A percentile compares a stretch with the other conserved stretches of the same genome.
These are phyloP conservation scores for Lipomyces yamadae DNA, from an alignment of 805 yeast species.

Conservation along the genomic window DNA sequence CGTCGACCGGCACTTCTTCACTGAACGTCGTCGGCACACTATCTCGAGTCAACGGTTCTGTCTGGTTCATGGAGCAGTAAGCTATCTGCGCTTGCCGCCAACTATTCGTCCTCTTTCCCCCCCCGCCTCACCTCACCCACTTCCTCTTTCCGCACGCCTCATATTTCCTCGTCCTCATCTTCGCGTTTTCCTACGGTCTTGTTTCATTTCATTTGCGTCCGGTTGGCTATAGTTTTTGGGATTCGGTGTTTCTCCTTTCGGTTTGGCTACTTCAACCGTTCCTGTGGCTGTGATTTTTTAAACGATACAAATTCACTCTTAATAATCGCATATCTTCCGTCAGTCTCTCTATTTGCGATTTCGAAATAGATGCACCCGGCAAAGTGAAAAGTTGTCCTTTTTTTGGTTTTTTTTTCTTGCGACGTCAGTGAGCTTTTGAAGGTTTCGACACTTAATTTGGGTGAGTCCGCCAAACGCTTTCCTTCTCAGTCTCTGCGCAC, in stretches of 20 bases:
- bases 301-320: no score
- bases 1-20: slow-evolving; percentile 26
- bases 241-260: not conserved
- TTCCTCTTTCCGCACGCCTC: not conserved
- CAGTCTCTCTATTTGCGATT: not conserved
- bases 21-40: slow-evolving; percentile 16
- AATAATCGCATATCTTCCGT: not conserved
- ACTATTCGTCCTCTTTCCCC: not conserved
- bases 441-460: not conserved
- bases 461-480: not conserved
- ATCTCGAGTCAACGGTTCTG: slow-evolving; percentile 16
- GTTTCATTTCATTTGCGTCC: not conserved
- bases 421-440: not conserved
- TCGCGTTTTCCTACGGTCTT: not conserved
- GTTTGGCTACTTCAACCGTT: not conserved
- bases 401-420: no score
- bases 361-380: not conserved
- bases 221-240: not conserved
- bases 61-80: slow-evolving; percentile 14
- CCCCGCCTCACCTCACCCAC: not conserved
- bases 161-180: not conserved
- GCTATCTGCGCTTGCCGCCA: slow-evolving; percentile 4
- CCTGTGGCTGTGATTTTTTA: not conserved
- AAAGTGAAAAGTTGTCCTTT: not conserved
- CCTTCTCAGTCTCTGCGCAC: not conserved